Evolutionary conservation across 2,329 filamentous ascomycete species (phyloP).

Genomic region (Fusarium sp.): DNA sequence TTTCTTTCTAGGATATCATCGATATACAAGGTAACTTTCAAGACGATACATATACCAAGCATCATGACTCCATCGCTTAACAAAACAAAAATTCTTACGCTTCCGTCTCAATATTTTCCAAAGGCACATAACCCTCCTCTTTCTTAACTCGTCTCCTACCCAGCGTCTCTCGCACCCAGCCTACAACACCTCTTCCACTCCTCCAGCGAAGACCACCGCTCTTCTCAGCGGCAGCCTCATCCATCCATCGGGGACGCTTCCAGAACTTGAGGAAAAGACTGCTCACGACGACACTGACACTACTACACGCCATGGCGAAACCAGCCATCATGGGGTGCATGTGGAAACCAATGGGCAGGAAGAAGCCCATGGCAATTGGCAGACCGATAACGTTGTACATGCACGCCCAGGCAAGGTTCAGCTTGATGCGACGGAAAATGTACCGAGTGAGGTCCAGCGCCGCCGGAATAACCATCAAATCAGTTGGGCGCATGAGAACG

Average conservation of each 20-base stretch:
- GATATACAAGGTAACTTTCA: neutral
- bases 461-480: conserved; percentile 92
- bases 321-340: conserved; percentile 95
- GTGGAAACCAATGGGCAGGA: conserved; percentile 86
- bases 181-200: conserved; percentile 53
- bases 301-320: conserved; percentile 90
- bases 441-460: conserved; percentile 80
- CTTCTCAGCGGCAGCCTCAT: conserved; percentile 70
- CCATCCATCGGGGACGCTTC: conserved; percentile 87
- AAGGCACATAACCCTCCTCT: conserved; percentile 67
- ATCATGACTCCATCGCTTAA: conserved; percentile 18
- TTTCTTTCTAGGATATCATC: conserved; percentile 16
- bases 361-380: conserved; percentile 96
- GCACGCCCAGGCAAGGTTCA: conserved; percentile 93
- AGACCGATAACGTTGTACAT: conserved; percentile 91
- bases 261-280: conserved; percentile 87
- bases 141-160: conserved; percentile 49
- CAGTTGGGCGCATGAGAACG: conserved; percentile 91
- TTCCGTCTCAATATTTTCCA: conserved; percentile 59
- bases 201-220: conserved; percentile 56
- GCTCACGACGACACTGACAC: conserved; percentile 87
- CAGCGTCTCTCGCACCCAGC: conserved; percentile 53
- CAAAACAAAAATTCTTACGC: conserved; percentile 5
- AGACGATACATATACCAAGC: conserved; percentile 1
- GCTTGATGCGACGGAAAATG: conserved; percentile 92